These are phyloP conservation scores for Russula griseocarnosa DNA, from an alignment of 768 basidiomycete genomes.

Conservation along the genomic window DNA sequence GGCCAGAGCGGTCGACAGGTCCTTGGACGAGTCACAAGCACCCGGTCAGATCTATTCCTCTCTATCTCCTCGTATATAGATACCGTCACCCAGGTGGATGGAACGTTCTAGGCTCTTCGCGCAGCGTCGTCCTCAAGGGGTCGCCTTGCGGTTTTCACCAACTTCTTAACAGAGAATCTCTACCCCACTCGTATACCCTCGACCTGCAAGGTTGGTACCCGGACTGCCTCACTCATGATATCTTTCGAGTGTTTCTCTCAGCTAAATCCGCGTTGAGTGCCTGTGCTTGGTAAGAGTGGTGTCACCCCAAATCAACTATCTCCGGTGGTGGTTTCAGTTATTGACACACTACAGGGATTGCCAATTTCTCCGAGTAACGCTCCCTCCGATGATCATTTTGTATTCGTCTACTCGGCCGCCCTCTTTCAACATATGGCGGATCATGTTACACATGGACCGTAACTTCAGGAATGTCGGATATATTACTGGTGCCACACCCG, in stretches of 20 bases:
- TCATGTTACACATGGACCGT: background rate
- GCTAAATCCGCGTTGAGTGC: background rate
- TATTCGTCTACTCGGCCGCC: background rate
- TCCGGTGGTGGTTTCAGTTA: background rate
- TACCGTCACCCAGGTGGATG: conserved; percentile 9
- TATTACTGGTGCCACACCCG: background rate
- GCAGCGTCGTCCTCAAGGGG: background rate
- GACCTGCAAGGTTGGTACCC: background rate
- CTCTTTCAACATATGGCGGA: background rate
- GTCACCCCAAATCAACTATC: background rate
- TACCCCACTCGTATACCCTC: background rate
- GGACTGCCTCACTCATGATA: background rate
- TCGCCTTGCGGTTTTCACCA: background rate
- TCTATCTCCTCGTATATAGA: conserved; percentile 16
- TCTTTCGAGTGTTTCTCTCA: background rate
- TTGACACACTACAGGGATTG: background rate
- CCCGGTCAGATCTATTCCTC: background rate
- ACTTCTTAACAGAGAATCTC: background rate
- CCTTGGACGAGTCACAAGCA: conserved; percentile 2
- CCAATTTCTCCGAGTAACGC: background rate
- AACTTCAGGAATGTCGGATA: background rate
- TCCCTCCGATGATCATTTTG: background rate
- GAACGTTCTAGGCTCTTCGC: conserved; percentile 6
- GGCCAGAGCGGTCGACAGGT: background rate
- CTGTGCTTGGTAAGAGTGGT: background rate